These are phyloP conservation scores for Acanthamoeba royreba DNA, from an alignment of 208 protist genomes.

Conservation along the genomic window DNA sequence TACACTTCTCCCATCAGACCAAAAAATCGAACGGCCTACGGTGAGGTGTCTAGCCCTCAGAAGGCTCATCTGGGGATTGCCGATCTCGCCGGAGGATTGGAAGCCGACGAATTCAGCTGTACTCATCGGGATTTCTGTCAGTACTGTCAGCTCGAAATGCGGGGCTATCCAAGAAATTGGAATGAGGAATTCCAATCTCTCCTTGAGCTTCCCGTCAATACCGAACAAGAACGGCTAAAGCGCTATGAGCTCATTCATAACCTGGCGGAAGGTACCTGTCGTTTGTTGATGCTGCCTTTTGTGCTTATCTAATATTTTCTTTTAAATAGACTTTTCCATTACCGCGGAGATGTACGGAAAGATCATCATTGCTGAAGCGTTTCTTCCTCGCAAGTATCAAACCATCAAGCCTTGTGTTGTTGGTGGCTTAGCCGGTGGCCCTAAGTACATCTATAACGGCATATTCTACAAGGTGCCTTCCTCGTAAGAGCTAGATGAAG, in stretches of 20 bases:
- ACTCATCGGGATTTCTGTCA: neutral
- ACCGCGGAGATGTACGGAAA: neutral
- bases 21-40: too few species aligned
- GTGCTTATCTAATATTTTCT: neutral
- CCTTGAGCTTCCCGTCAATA: neutral
- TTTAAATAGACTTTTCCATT: neutral
- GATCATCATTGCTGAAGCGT: neutral
- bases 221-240: neutral
- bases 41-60: too few species aligned
- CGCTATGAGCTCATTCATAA: neutral
- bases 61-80: too few species aligned
- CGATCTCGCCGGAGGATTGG: too few species aligned
- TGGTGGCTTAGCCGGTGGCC: neutral
- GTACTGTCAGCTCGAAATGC: neutral
- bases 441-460: slow-evolving; percentile 14
- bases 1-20: too few species aligned
- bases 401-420: neutral
- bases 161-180: neutral
- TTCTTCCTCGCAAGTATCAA: neutral
- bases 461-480: slow-evolving; percentile 4
- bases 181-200: neutral
- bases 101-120: neutral
- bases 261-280: neutral
- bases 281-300: neutral
- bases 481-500: too few species aligned